Percentiles rank a stretch among this genome's conserved stretches.
Evolutionary conservation across 345 rosid species (phyloP).

Genomic region (Salix arbutifolia): DNA sequence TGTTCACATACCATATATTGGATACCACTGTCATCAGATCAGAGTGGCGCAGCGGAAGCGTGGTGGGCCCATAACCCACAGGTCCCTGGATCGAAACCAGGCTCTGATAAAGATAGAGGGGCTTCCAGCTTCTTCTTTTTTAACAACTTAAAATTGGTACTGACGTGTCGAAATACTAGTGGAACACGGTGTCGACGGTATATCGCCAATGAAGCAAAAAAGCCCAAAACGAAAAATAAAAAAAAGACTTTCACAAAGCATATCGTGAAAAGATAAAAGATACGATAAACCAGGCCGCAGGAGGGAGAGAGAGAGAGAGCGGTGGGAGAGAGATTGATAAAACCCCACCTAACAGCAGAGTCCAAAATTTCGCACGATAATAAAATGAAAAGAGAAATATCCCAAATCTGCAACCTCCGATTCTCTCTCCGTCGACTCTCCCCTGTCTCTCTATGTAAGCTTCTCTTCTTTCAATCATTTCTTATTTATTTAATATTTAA

Average conservation of each 20-base stretch:
- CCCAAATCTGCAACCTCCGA: constrained; percentile 34
- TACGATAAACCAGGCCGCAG: neutral
- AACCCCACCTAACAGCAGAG: constrained; percentile 11
- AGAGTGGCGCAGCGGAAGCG: constrained; percentile 42
- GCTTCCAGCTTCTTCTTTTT: neutral
- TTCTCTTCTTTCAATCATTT: constrained; percentile 10
- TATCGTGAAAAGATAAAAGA: constrained; percentile 8
- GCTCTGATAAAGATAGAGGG: constrained; percentile 17
- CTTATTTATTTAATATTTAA: neutral
- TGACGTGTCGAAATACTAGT: neutral
- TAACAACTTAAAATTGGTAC: neutral
- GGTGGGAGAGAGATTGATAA: neutral
- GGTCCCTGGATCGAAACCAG: constrained; percentile 40
- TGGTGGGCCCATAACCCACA: constrained; percentile 41
- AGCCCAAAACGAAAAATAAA: neutral
- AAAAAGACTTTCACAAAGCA: neutral
- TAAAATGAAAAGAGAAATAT: constrained; percentile 4
- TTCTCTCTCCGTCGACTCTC: constrained; percentile 41
- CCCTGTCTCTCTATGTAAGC: constrained; percentile 33
- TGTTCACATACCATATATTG: fast-evolving
- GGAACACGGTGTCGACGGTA: constrained; percentile 20
- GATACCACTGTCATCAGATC: neutral
- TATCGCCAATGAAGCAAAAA: constrained; percentile 31
- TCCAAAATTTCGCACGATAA: constrained; percentile 53
- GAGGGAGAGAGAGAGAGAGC: neutral